These are phyloP conservation scores for Kurtzmaniella quercitrusa DNA, from an alignment of 1,139 yeast species.

Conservation along the genomic window DNA sequence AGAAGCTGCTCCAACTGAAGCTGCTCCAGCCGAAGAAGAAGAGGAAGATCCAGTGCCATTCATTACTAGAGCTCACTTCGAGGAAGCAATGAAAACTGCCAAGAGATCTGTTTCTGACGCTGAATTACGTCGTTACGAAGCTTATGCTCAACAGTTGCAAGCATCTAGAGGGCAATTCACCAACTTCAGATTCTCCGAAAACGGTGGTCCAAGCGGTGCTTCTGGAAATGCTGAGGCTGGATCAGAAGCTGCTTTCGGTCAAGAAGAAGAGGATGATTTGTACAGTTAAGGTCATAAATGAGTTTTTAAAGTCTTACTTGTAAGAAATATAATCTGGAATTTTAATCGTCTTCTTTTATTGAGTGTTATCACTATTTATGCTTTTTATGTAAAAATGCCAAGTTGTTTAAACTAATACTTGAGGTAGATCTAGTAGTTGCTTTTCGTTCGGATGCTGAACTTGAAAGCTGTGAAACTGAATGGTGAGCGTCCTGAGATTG, in stretches of 20 bases:
- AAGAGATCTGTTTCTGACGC: constrained; percentile 96
- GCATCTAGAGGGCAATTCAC: constrained; percentile 92
- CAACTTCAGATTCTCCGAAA: constrained; percentile 66
- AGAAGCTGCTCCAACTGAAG: constrained; percentile 8
- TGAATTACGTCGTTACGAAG: constrained; percentile 97
- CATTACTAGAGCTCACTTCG: constrained; percentile 89
- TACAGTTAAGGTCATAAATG: constrained; percentile 6
- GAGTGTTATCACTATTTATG: constrained; percentile 10
- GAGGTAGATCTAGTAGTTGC: constrained; percentile 21
- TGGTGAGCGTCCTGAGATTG: constrained; percentile 6
- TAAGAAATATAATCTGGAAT: not conserved
- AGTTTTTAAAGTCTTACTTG: not conserved
- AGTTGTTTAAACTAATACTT: constrained; percentile 25
- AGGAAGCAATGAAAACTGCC: constrained; percentile 99
- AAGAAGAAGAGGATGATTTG: constrained; percentile 9
- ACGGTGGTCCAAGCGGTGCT: constrained; percentile 31
- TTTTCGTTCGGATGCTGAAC: constrained; percentile 27
- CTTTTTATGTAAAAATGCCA: constrained; percentile 26
- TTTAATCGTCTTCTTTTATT: not conserved
- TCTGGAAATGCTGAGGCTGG: constrained; percentile 18
- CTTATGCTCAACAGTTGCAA: constrained; percentile 94
- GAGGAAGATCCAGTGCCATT: constrained; percentile 92
- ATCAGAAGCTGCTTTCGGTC: constrained; percentile 9
- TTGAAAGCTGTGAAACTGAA: constrained; percentile 20
- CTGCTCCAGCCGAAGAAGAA: constrained; percentile 47